These are phyloP conservation scores for Tetrahymena thermophila DNA, from an alignment of 73 alveolate species.

Conservation along the genomic window DNA sequence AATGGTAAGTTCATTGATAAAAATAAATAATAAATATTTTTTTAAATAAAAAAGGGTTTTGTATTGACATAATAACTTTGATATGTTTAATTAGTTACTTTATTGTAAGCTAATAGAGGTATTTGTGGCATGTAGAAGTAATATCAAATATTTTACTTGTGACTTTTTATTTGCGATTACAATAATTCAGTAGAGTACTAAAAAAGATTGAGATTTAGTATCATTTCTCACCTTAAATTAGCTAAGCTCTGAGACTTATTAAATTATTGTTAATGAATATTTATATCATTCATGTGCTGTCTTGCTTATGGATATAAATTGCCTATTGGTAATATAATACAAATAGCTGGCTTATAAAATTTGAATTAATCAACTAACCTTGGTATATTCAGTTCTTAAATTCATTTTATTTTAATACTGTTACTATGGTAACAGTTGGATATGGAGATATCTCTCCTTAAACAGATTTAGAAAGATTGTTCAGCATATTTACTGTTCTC, in stretches of 20 bases:
- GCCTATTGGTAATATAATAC: background rate
- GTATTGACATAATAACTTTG: background rate
- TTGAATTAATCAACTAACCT: background rate
- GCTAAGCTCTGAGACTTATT: background rate
- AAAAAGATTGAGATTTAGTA: background rate
- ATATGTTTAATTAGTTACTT: background rate
- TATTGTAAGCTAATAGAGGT: background rate
- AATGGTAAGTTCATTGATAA: background rate
- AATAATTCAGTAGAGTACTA: background rate
- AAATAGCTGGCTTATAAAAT: background rate
- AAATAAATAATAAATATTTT: background rate
- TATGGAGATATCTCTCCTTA: constrained; percentile 47
- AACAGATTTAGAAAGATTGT: constrained; percentile 1
- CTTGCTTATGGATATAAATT: background rate
- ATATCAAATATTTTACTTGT: background rate
- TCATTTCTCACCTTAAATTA: background rate
- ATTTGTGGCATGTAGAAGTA: background rate
- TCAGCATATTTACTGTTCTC: background rate
- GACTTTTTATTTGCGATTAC: background rate
- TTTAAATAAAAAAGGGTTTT: background rate
- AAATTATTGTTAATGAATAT: background rate
- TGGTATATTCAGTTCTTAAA: background rate
- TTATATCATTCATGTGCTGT: background rate
- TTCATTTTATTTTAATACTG: constrained; percentile 40
- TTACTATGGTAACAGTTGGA: constrained; percentile 42